Percentiles rank a stretch among this genome's conserved stretches.
Evolutionary conservation across 495 filamentous ascomycete genomes (phyloP).

Genomic region (Penicillium coffeae): DNA sequence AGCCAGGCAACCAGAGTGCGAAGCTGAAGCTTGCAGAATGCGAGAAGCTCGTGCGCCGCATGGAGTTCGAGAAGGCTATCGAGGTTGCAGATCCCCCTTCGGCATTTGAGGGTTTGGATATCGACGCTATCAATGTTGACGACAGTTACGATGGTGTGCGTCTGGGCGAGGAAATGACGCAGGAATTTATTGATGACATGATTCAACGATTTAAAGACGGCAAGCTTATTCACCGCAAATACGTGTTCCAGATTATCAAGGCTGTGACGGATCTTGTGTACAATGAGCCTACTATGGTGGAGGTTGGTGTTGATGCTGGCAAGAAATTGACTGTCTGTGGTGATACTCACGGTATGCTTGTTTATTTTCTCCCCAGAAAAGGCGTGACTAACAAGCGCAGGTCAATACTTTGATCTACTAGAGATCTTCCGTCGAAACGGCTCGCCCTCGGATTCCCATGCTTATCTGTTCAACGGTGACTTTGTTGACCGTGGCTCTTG

Average conservation of each 20-base stretch:
- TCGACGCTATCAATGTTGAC: conserved; percentile 81
- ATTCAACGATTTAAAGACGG: conserved; percentile 91
- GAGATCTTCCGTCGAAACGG: conserved; percentile 95
- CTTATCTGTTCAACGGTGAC: conserved; percentile 98
- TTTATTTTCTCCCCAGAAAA: not conserved
- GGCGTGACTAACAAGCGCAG: conserved; percentile 37
- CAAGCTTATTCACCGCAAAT: conserved; percentile 93
- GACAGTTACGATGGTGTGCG: conserved; percentile 77
- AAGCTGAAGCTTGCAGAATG: conserved; percentile 86
- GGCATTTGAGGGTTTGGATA: conserved; percentile 83
- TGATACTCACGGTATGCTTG: conserved; percentile 80
- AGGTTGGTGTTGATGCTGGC: conserved; percentile 75
- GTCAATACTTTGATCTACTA: conserved; percentile 97
- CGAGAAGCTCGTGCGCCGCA: conserved; percentile 83
- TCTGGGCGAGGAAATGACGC: conserved; percentile 81
- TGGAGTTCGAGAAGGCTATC: conserved; percentile 92
- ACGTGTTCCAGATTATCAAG: conserved; percentile 92
- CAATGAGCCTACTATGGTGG: conserved; percentile 94
- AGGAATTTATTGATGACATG: conserved; percentile 97
- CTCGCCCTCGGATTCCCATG: conserved; percentile 73
- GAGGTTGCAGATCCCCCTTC: conserved; percentile 89
- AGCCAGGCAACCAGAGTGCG: conserved; percentile 83
- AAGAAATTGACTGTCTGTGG: conserved; percentile 89
- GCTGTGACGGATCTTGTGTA: conserved; percentile 86
- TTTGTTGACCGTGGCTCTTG: conserved; percentile 97